Base-by-base conservation (phyloP, 2,329 filamentous ascomycete genomes). In the Cercospora sp. region DNA sequence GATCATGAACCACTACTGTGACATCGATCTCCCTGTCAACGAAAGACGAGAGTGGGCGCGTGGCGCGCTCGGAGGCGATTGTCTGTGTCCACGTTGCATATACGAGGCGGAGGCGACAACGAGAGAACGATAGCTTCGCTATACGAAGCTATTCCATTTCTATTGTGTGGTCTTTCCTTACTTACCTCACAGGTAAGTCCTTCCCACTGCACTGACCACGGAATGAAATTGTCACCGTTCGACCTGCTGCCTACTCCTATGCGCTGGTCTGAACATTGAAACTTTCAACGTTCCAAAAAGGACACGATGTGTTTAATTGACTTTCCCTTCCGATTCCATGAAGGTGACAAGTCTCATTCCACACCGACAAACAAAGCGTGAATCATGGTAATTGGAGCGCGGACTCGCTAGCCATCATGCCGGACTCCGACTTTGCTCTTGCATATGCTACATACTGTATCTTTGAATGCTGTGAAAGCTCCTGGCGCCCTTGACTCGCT, bases 1-100 rank as follows among this genome's bases (percentile, higher is more conserved):
- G 82, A 89, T 98, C 55, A 79, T 97, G 70, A 97, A 93, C 77
- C 94, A 98, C 80, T 99, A 99, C 79, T 97, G 94, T 78, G 95
- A 98, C 81, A 85, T 97, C 63, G 84, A 87, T 20, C 78, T 98
- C 68, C 85, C 87, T 0, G 93, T 97, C 2, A 87, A 89, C 72
- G 87, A 95, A 77, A 87, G 95, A 66, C 87, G 95, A 69, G 94
- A 96, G 75, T 97, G 94, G 93, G 92, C 94, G 4, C 84, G 85
- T 58, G 95, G 94, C 5, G 94, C 93, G 68, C 83, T 99, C 63
- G 95, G 95, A 0, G 95, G 95, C 0, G 89, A 88, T 80, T 99
- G 95, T 81, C 89, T 92, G 85, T 99, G 95, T 81, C 82, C 86
- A 68, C 87, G 95, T 71, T 99, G 95, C 80, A 82, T 89, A 26